Percentiles rank a stretch among this genome's conserved stretches.
These are phyloP conservation scores for Arbutus unedo DNA, from an alignment of 148 eudicot species.

Conservation along the genomic window DNA sequence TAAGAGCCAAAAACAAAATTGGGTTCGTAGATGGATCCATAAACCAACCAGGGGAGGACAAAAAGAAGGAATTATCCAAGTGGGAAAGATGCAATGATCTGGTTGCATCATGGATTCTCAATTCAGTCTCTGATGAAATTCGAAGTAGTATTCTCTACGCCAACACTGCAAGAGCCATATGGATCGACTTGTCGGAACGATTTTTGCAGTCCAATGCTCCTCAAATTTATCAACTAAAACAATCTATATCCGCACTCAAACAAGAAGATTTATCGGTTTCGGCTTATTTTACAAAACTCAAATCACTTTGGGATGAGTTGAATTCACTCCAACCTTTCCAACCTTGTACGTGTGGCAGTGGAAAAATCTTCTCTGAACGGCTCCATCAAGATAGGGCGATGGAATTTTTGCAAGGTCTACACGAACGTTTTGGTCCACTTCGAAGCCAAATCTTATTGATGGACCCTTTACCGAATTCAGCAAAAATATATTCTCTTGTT, in stretches of 20 bases:
- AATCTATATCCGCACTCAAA: no score
- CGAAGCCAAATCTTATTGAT: neutral
- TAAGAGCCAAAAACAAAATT: neutral
- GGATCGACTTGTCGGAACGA: no score
- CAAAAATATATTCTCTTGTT: neutral
- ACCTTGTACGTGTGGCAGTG: neutral
- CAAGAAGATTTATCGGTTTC: no score
- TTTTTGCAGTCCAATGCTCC: no score
- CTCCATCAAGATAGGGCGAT: neutral
- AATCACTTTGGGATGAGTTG: neutral
- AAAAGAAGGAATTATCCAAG: neutral
- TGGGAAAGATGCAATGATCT: neutral
- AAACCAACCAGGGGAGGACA: neutral
- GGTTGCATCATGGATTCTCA: neutral
- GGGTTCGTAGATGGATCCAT: neutral
- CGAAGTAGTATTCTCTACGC: no score
- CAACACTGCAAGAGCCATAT: no score
- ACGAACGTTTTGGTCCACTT: neutral
- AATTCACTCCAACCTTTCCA: neutral
- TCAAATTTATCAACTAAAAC: no score
- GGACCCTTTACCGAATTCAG: neutral
- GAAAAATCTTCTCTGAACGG: neutral
- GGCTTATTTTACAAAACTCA: no score
- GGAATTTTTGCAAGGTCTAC: neutral
- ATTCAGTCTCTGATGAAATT: no score